Conservation (phyloP, 2,329 filamentous ascomycete genomes). For the Calonectria hawksworthii region DNA sequence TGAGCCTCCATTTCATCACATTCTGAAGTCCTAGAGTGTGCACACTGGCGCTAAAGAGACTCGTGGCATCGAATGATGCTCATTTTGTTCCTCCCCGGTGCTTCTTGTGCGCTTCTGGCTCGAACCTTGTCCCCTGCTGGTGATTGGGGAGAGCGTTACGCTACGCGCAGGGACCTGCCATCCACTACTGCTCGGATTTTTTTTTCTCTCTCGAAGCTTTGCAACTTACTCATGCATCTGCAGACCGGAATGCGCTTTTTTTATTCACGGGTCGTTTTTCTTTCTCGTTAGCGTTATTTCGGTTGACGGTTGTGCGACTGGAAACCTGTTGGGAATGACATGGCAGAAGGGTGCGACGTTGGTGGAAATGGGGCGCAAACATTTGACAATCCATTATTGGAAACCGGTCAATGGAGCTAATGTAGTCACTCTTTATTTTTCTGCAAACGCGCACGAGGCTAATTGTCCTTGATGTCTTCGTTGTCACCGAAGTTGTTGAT, state of each 20-base stretch:
- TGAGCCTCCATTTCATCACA: neutral
- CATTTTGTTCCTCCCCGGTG: neutral
- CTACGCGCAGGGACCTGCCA: slow-evolving; percentile 3
- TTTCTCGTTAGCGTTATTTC: neutral
- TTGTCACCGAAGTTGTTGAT: neutral
- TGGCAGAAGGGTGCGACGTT: neutral
- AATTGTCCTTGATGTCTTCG: neutral
- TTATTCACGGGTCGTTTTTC: neutral
- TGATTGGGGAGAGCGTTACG: neutral
- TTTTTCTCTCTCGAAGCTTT: neutral
- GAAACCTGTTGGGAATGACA: neutral
- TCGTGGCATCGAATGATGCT: neutral
- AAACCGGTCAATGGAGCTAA: slow-evolving; percentile 5
- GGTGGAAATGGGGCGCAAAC: neutral
- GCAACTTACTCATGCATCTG: neutral
- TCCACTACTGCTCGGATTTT: neutral
- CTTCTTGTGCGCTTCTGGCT: neutral
- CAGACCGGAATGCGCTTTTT: neutral
- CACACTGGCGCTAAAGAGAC: neutral
- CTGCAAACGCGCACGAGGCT: neutral
- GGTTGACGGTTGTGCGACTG: neutral
- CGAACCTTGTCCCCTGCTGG: neutral
- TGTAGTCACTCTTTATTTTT: neutral
- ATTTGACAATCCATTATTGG: neutral
- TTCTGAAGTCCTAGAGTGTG: neutral